Evolutionary conservation across 2,329 filamentous ascomycete genomes (phyloP).

Genomic region (Cytospora schulzeri): DNA sequence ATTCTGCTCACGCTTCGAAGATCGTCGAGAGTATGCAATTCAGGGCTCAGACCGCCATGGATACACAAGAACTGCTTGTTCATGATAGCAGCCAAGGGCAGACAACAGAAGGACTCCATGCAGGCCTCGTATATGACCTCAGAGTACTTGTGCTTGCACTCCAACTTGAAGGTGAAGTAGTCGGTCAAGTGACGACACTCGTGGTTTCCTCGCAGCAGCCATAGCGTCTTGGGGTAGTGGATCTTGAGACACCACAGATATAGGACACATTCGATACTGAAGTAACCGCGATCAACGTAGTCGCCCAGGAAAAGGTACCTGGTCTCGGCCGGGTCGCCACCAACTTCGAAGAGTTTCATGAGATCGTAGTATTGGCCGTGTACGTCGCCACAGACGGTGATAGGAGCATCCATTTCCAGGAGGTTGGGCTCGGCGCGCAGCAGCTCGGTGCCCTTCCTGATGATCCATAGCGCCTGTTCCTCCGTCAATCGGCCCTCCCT

Average conservation of each 20-base stretch:
- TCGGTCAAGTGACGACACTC: conserved; percentile 98
- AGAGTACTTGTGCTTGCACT: conserved; percentile 99
- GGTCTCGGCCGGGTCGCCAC: conserved; percentile 93
- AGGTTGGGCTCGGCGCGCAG: conserved; percentile 90
- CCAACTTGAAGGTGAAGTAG: conserved; percentile 99
- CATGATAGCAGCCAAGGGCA: conserved; percentile 95
- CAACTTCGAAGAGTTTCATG: conserved; percentile 99
- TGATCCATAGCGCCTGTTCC: conserved; percentile 95
- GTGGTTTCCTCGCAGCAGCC: conserved; percentile 96
- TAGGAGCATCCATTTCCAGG: conserved; percentile 98
- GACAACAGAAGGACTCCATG: conserved; percentile 95
- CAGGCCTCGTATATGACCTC: conserved; percentile 95
- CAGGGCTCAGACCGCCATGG: conserved; percentile 92
- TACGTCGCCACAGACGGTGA: conserved; percentile 97
- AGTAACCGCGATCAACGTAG: conserved; percentile 97
- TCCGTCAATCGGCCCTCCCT: conserved; percentile 95
- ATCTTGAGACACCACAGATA: conserved; percentile 99
- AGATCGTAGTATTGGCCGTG: conserved; percentile 99
- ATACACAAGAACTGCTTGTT: conserved; percentile 99
- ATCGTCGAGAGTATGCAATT: conserved; percentile 94
- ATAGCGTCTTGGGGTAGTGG: conserved; percentile 96
- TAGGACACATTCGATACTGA: conserved; percentile 98
- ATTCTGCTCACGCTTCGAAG: conserved; percentile 71
- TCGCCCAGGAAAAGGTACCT: conserved; percentile 96
- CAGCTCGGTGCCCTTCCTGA: conserved; percentile 83